Evolutionary conservation across 2,329 filamentous ascomycete species (phyloP).

Genomic region (Raffaelea deltoideospora): DNA sequence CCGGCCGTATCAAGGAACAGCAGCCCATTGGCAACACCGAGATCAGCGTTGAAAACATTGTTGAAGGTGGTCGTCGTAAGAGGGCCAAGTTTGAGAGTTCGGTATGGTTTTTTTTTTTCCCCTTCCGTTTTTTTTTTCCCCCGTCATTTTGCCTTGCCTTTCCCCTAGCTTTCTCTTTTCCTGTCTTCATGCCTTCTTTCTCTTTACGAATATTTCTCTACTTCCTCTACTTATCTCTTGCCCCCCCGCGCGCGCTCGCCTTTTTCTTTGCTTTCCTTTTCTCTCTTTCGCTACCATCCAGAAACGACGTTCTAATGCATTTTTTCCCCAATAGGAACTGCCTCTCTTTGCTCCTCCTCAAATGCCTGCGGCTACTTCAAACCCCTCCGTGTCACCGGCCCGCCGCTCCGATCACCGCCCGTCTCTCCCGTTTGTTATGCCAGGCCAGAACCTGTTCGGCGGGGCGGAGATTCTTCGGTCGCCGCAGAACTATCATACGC

Average conservation of each 20-base stretch:
- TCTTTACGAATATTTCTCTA: no score
- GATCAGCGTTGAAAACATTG: conserved; percentile 95
- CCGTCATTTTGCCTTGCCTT: no score
- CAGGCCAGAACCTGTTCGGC: conserved; percentile 64
- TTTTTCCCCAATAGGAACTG: conserved; percentile 64
- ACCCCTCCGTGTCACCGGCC: conserved; percentile 88
- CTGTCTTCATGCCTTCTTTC: no score
- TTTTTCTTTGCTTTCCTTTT: conserved; percentile 2
- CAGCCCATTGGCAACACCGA: conserved; percentile 67
- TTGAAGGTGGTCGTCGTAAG: conserved; percentile 91
- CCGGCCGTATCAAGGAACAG: conserved; percentile 67
- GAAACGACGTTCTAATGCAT: no score
- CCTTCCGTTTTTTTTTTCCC: not conserved
- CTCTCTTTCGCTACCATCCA: conserved; percentile 2
- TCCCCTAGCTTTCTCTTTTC: no score
- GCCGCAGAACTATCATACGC: conserved; percentile 57
- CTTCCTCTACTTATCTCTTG: conserved; percentile 6
- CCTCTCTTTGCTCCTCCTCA: conserved; percentile 89
- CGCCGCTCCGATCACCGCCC: conserved; percentile 61
- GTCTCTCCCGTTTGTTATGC: conserved; percentile 59
- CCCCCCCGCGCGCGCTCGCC: no score
- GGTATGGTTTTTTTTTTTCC: conserved; percentile 43
- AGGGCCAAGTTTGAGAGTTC: conserved; percentile 92
- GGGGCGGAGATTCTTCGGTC: conserved; percentile 69
- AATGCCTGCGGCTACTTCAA: conserved; percentile 88